Evolutionary conservation across 2,329 filamentous ascomycete species (phyloP).

Genomic region (Karstenula rhodostoma): DNA sequence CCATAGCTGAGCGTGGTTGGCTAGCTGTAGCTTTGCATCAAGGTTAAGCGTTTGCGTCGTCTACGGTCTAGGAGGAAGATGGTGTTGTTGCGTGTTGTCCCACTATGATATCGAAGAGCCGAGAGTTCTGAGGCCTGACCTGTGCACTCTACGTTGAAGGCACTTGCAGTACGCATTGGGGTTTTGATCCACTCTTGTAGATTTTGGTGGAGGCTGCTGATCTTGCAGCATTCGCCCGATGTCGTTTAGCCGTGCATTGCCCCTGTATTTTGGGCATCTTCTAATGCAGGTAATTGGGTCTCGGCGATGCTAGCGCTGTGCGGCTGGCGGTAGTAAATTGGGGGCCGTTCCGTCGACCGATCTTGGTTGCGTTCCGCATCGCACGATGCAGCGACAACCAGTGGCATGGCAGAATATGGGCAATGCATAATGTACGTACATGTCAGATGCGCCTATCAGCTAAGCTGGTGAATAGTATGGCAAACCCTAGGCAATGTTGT

Average conservation of each 20-base stretch:
- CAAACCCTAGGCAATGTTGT: neutral
- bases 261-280: neutral
- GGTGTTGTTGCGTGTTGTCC: no score
- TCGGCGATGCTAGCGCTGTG: constrained; percentile 1
- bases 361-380: neutral
- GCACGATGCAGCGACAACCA: neutral
- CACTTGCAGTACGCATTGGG: neutral
- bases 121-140: neutral
- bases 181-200: neutral
- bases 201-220: neutral
- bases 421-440: neutral
- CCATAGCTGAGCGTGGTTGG: neutral
- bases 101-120: no score
- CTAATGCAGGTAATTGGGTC: neutral
- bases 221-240: neutral
- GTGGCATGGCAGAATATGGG: neutral
- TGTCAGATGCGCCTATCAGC: neutral
- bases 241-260: neutral
- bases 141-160: neutral
- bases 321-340: neutral
- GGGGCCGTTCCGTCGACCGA: neutral
- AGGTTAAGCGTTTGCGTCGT: neutral
- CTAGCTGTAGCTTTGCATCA: neutral
- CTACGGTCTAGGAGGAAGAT: neutral
- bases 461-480: neutral